Conservation (phyloP, 1,139 yeast genomes). For the Schwanniomyces etchellsii region DNA sequence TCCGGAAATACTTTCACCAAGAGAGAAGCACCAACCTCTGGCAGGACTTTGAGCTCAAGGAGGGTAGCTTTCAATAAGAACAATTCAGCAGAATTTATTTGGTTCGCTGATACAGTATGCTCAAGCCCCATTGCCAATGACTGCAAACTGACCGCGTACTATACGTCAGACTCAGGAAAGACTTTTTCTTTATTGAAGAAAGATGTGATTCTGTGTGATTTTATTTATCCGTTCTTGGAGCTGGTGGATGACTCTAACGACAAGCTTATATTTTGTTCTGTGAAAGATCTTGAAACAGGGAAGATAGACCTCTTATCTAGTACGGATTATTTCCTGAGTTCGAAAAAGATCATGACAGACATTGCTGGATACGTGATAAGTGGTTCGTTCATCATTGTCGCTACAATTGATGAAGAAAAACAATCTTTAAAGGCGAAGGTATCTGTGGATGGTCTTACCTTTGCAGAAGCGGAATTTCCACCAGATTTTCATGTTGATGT, state of each 20-base stretch:
- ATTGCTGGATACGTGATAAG: constrained; percentile 37
- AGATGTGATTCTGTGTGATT: constrained; percentile 59
- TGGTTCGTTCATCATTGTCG: constrained; percentile 66
- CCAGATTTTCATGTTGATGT: constrained; percentile 53
- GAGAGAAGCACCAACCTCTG: constrained; percentile 46
- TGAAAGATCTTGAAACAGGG: constrained; percentile 20
- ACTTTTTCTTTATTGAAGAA: constrained; percentile 49
- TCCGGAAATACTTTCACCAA: constrained; percentile 56
- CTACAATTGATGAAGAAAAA: constrained; percentile 40
- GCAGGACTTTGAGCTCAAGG: constrained; percentile 30
- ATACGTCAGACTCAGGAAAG: constrained; percentile 61
- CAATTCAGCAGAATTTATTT: constrained; percentile 55
- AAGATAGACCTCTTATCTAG: constrained; percentile 20
- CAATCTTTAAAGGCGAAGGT: constrained; percentile 59
- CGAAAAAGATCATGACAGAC: constrained; percentile 20
- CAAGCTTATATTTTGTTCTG: constrained; percentile 61
- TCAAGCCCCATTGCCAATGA: constrained; percentile 25
- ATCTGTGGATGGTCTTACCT: constrained; percentile 74
- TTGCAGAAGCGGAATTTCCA: constrained; percentile 82
- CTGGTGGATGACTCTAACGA: constrained; percentile 27
- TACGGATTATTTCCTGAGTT: constrained; percentile 20
- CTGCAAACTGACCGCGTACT: constrained; percentile 55
- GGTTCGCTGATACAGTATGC: constrained; percentile 63
- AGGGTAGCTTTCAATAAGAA: constrained; percentile 54
- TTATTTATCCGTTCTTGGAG: constrained; percentile 50